Base-by-base conservation (phyloP, 352 stramenopile species). In the Globisporangium orthogonon region DNA sequence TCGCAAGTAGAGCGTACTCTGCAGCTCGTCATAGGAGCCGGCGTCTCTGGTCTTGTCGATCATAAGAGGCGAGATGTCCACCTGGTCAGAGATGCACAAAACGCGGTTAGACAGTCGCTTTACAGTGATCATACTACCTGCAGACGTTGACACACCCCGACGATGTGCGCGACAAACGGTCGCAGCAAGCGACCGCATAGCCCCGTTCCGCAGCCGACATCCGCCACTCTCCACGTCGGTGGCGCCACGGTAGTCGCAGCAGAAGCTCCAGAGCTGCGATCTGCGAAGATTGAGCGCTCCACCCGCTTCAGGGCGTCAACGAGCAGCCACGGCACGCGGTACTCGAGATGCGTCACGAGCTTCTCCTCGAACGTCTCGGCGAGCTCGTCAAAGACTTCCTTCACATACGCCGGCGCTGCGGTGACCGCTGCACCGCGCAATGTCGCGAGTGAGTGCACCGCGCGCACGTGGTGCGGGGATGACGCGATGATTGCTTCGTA, bases 311-410 rank as follows among this genome's bases (percentile, higher is more conserved):
- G 57, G 15, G 71, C 76, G 11, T 89, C 77, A 7, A 89, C 67
- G 33, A 93, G 79, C 50, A 89, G 71, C 83, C 83, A 93, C 37
- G 83, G 83, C 17, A 91, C 78, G 53, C 76, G 78, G 54, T 93
- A 93, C 63, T 89, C 76, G 35, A 93, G 51, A 40, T 90, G 83
- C 31, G 62, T 78, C 60, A 93, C 78, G 31, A 93, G 69, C 49
- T 91, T 93, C 37, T 91, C 81, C 55, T 93, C 83, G 63, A 93
- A 93, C 13, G 62, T 80, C 13, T 91, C 81, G 5, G 83, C 76
- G 35, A 93, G 68, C 18, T 90, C 77, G 57, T 93, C 78, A 59
- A 93, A 93, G 11, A 93, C 80, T 58, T 88, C 61, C 14, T 69
- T 74, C 35, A 93, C 83, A 55, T 93, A 93, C 7, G 60, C 71